Evolutionary conservation across 176 grass and related monocot genomes (phyloP).

Genomic region (Oryza nivara): DNA sequence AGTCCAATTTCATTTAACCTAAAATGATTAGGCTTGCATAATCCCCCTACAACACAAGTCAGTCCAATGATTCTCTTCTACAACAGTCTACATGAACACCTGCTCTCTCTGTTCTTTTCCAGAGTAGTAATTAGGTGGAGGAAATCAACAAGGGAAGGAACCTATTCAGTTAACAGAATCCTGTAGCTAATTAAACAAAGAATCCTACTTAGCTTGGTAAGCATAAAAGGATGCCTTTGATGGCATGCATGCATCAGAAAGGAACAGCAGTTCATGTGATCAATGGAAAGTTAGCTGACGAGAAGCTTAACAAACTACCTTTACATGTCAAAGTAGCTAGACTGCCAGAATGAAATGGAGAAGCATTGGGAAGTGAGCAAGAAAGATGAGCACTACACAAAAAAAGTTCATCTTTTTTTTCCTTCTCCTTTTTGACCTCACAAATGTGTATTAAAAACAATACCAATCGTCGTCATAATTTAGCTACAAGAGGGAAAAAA

Average conservation of each 20-base stretch:
- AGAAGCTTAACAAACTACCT: not conserved
- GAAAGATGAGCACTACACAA: constrained; percentile 21
- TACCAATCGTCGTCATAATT: not conserved
- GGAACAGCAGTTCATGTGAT: not conserved
- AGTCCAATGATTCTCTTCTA: not conserved
- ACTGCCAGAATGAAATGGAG: constrained; percentile 1
- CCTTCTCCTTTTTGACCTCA: constrained; percentile 41
- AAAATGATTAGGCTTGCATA: not conserved
- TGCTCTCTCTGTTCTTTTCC: not conserved
- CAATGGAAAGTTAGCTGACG: constrained; percentile 25
- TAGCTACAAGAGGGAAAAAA: not conserved
- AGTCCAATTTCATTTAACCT: not conserved
- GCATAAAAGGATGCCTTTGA: not conserved
- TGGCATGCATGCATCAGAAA: constrained; percentile 16
- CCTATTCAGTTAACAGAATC: not conserved
- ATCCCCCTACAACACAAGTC: not conserved
- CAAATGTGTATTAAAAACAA: not conserved
- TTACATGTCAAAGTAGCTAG: not conserved
- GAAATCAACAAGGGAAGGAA: not conserved
- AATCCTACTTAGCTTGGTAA: not conserved
- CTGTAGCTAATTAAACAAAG: not conserved
- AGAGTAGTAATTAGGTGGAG: not conserved
- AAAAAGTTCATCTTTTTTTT: not conserved
- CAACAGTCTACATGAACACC: not conserved
- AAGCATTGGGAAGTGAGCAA: constrained; percentile 17